Conservation (phyloP, 768 basidiomycete species). For the Imleria badia region DNA sequence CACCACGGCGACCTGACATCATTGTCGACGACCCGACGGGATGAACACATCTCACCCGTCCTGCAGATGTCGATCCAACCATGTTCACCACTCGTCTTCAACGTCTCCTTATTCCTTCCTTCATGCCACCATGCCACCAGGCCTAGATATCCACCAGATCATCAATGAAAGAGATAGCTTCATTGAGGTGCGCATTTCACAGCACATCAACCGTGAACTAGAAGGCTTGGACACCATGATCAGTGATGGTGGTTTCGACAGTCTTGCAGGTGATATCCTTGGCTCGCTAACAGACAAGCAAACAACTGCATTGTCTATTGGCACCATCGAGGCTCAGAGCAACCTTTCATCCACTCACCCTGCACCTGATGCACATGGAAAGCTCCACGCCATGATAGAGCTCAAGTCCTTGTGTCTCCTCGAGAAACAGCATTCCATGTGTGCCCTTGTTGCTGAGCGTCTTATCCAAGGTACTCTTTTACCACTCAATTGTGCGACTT, state of each 20-base stretch:
- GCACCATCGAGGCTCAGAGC: conserved; percentile 29
- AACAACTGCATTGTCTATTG: conserved; percentile 31
- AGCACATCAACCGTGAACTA: conserved; percentile 88
- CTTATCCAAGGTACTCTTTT: conserved; percentile 86
- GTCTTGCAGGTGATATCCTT: conserved; percentile 39
- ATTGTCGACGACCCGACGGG: no score
- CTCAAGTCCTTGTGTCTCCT: conserved; percentile 86
- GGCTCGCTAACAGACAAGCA: conserved; percentile 3
- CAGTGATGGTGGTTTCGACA: conserved; percentile 71
- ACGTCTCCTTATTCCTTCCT: conserved; percentile 79
- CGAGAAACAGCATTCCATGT: conserved; percentile 87
- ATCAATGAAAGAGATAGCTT: conserved; percentile 90
- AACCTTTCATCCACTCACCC: no score
- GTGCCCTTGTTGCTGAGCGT: conserved; percentile 84
- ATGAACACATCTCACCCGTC: conserved; percentile 75
- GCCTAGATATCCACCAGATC: conserved; percentile 89
- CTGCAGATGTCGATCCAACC: conserved; percentile 55
- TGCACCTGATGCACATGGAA: conserved; percentile 68
- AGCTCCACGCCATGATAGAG: conserved; percentile 89
- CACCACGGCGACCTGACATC: no score
- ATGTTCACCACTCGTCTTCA: conserved; percentile 73
- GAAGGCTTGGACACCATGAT: conserved; percentile 76
- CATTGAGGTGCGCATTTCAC: conserved; percentile 84
- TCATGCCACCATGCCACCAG: conserved; percentile 90
- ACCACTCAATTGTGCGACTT: conserved; percentile 90